Conservation (phyloP, 805 yeast genomes). For the Saccharomycopsis fibuligera region DNA sequence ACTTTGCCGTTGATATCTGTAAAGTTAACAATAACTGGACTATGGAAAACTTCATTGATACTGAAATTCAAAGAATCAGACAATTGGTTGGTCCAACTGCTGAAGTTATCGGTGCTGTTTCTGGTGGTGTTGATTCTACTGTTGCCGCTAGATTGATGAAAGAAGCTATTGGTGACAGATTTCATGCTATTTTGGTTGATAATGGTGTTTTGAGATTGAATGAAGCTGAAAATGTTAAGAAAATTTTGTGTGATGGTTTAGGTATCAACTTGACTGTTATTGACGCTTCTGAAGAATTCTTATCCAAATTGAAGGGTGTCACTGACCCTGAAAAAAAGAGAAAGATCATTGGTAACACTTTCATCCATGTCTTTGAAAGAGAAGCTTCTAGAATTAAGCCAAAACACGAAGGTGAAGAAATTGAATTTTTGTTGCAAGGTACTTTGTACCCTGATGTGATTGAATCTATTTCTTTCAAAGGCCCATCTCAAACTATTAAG, state of each 20-base stretch:
- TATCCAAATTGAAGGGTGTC: slow-evolving; percentile 81
- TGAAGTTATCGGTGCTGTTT: slow-evolving; percentile 98
- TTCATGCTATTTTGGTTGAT: slow-evolving; percentile 97
- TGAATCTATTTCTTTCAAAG: slow-evolving; percentile 97
- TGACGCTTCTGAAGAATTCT: slow-evolving; percentile 88
- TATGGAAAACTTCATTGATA: slow-evolving; percentile 95
- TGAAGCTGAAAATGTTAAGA: slow-evolving; percentile 84
- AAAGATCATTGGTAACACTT: slow-evolving; percentile 96
- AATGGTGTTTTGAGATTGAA: slow-evolving; percentile 95
- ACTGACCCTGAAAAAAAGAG: slow-evolving; percentile 99
- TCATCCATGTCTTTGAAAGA: slow-evolving; percentile 93
- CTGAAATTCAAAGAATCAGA: slow-evolving; percentile 91
- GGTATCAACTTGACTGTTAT: slow-evolving; percentile 93
- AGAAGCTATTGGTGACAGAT: slow-evolving; percentile 97
- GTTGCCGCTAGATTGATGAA: slow-evolving; percentile 98
- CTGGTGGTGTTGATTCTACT: slow-evolving; percentile 99
- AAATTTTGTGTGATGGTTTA: slow-evolving; percentile 84
- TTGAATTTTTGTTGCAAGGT: slow-evolving; percentile 92
- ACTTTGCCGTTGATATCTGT: slow-evolving; percentile 92
- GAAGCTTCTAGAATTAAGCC: slow-evolving; percentile 92
- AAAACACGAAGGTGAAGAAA: slow-evolving; percentile 70
- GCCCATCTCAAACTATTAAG: slow-evolving; percentile 98
- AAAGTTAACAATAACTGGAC: slow-evolving; percentile 87
- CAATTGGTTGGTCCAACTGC: slow-evolving; percentile 93
- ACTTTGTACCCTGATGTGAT: slow-evolving; percentile 98